Base-by-base conservation (phyloP, 148 eudicot species). In the Polygonum maritimum region DNA sequence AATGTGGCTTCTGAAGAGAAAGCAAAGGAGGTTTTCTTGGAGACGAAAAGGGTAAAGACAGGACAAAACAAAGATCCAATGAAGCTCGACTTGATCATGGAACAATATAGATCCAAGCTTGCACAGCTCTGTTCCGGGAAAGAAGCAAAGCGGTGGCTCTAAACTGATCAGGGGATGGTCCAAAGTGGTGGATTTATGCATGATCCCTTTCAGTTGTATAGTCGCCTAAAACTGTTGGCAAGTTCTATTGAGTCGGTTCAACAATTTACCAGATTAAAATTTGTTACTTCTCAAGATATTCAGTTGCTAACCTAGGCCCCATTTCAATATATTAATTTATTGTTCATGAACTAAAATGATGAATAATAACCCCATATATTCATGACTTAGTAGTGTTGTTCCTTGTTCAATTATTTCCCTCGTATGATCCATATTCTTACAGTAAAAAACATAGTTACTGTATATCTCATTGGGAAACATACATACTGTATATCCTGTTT, bases 31-130 rank as follows among this genome's bases (percentile, higher is more conserved):
- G 81, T 58, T 74, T 63, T 63, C 40, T 6, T 71, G 31, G 33
- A 71, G n/a, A 83, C 78, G 82, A 85, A 76, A 75, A 83, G 88
- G 72, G 81, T 77, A 38, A 86, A 76, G 75, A 77, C 78, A 5
- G 86, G 80, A 49, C 88, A 86, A 81, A 88, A 84, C 58, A 94
- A 86, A 76, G 99, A 89, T 3, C 84, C 90, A 1, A 44, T 76
- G 99, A 91, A 88, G 77, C 90, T 95, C 52, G 99, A 92, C 69
- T 62, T 73, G 82, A 84, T 95, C 44, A 89, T 92, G 19, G 92
- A 88, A 79, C 85, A 87, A 74, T 95, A 95, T 74, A 82, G 78
- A 80, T 74, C 86, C 48, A 92, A 92, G 82, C 91, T 90, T 81
- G 82, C 91, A 0, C 86, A 81, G 72, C 76, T 75, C 45, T 79